phyloP scores from a whole-genome alignment of 2,329 filamentous ascomycete genomes.

The Tolypocladium inflatum region DNA sequence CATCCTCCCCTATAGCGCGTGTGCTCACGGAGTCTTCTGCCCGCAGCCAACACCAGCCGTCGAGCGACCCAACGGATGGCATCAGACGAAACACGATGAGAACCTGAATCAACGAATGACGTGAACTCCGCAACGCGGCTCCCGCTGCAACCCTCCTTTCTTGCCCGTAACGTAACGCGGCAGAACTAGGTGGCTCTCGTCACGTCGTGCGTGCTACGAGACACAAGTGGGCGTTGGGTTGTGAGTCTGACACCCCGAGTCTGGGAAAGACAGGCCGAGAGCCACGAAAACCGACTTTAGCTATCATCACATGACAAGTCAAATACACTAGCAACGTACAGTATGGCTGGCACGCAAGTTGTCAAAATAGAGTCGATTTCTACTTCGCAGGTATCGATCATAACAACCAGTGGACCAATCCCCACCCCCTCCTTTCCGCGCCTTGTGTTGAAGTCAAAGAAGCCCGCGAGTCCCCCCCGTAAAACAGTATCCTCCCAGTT shows the following conservation, averaged over 20 bases:
- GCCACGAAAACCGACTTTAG: not conserved
- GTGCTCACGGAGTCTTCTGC: not conserved
- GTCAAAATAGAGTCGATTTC: not conserved
- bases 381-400: not conserved
- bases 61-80: not conserved
- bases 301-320: too few relatives aligned
- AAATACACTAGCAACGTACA: not conserved
- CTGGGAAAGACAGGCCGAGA: not conserved
- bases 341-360: not conserved
- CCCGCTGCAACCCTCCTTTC: not conserved
- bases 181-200: too few relatives aligned
- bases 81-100: not conserved
- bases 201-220: too few relatives aligned
- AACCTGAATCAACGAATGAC: not conserved
- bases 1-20: too few relatives aligned
- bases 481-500: not conserved
- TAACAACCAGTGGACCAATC: too few relatives aligned
- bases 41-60: not conserved
- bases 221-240: too few relatives aligned
- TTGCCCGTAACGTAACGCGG: not conserved
- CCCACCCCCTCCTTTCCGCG: not conserved
- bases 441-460: slow-evolving; percentile 13
- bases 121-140: not conserved
- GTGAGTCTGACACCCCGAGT: too few relatives aligned
- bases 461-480: not conserved